phyloP scores from a whole-genome alignment of 2,329 filamentous ascomycete species.

The Metarhizium rileyi region DNA sequence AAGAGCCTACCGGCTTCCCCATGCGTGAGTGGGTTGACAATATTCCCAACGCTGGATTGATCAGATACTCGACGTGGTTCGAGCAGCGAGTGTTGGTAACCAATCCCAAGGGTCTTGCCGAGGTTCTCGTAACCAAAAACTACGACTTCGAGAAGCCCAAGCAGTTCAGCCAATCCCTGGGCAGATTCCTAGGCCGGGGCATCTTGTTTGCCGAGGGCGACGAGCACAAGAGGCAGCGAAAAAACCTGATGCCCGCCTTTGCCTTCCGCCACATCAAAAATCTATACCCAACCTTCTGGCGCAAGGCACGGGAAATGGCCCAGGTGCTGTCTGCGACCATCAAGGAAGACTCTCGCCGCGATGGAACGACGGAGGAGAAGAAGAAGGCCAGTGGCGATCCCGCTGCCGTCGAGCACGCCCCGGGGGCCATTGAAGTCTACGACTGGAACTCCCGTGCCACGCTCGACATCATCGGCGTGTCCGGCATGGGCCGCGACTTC shows the following conservation, averaged over 20 bases:
- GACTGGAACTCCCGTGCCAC: conserved; percentile 19
- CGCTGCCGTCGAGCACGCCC: conserved; percentile 25
- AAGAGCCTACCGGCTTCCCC: neutral
- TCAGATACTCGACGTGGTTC: neutral
- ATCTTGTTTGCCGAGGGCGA: neutral
- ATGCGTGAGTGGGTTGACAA: neutral
- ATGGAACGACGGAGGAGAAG: conserved; percentile 31
- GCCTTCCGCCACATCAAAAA: neutral
- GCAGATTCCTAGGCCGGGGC: neutral
- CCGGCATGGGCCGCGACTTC: conserved; percentile 47
- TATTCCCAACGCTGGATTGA: neutral
- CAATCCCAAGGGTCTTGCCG: neutral
- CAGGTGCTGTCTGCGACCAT: conserved; percentile 6
- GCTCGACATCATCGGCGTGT: conserved; percentile 50
- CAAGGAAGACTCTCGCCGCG: conserved; percentile 30
- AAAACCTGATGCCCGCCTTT: neutral
- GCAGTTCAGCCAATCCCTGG: neutral
- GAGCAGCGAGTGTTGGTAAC: neutral
- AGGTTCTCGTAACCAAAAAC: neutral
- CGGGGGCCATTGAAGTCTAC: conserved; percentile 39
- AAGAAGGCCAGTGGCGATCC: conserved; percentile 20
- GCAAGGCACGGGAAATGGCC: conserved; percentile 37
- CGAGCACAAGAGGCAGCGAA: neutral
- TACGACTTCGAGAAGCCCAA: neutral
- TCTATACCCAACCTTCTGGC: neutral